Evolutionary conservation across 352 stramenopile genomes (phyloP).

Genomic region (Phytophthora pinifolia): DNA sequence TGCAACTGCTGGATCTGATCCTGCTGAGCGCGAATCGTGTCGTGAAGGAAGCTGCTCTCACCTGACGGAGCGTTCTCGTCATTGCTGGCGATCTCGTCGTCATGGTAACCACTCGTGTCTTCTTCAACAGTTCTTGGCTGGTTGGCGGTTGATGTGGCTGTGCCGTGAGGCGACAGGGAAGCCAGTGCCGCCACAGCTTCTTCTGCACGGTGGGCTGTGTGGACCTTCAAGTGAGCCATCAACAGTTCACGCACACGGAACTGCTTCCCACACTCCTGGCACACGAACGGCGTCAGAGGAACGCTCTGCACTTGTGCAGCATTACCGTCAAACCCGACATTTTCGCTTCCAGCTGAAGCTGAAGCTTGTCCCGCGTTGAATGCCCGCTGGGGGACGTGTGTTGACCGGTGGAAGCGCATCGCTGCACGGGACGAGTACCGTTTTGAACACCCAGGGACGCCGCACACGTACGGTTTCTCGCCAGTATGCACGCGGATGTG

Average conservation of each 20-base stretch:
- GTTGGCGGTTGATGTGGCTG: constrained; percentile 11
- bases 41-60: constrained; percentile 31
- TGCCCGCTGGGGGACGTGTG: constrained; percentile 24
- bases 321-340: neutral
- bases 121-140: constrained; percentile 2
- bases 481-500: constrained; percentile 72
- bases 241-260: constrained; percentile 33
- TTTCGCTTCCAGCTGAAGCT: neutral
- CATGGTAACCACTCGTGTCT: neutral
- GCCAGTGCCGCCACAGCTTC: constrained; percentile 15
- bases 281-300: constrained; percentile 15
- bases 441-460: constrained; percentile 51
- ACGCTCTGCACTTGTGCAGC: neutral
- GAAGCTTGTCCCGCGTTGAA: constrained; percentile 6
- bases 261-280: constrained; percentile 32
- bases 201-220: constrained; percentile 16
- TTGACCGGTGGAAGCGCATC: constrained; percentile 55
- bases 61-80: constrained; percentile 3
- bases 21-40: constrained; percentile 45
- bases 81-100: neutral
- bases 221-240: constrained; percentile 30
- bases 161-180: constrained; percentile 14
- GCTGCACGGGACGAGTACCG: constrained; percentile 66
- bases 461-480: constrained; percentile 70
- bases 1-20: constrained; percentile 47